phyloP scores from a whole-genome alignment of 768 basidiomycete species.

The Filobasidium wieringae region DNA sequence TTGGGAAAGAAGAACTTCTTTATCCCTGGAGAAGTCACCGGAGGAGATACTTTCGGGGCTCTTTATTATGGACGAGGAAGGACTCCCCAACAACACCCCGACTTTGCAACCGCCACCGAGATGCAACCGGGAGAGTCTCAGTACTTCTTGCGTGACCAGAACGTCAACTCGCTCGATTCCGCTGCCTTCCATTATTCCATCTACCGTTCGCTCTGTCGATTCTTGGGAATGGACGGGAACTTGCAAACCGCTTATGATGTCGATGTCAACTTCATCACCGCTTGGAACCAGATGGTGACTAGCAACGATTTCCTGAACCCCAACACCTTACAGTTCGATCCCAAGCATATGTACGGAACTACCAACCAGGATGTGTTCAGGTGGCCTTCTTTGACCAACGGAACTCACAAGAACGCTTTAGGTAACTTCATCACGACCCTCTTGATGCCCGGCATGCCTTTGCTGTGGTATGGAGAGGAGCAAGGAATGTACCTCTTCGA shows the following conservation, averaged over 20 bases:
- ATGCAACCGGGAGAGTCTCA: slow-evolving; percentile 54
- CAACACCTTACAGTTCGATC: slow-evolving; percentile 55
- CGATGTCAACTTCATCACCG: slow-evolving; percentile 66
- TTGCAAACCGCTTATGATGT: slow-evolving; percentile 79
- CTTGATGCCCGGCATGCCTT: slow-evolving; percentile 74
- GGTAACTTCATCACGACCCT: slow-evolving; percentile 67
- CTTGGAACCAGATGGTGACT: slow-evolving; percentile 76
- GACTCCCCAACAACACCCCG: slow-evolving; percentile 58
- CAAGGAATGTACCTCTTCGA: slow-evolving; percentile 75
- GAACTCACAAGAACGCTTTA: slow-evolving; percentile 61
- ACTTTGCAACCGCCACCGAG: slow-evolving; percentile 57
- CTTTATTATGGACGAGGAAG: slow-evolving; percentile 84
- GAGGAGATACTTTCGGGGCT: slow-evolving; percentile 79
- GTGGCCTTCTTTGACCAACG: slow-evolving; percentile 80
- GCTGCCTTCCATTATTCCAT: slow-evolving; percentile 90
- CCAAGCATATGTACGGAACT: slow-evolving; percentile 79
- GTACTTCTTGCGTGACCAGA: slow-evolving; percentile 65
- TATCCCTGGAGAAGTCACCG: slow-evolving; percentile 87
- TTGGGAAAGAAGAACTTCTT: slow-evolving; percentile 77
- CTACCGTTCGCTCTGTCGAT: slow-evolving; percentile 72
- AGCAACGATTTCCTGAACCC: slow-evolving; percentile 76
- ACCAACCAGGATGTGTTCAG: slow-evolving; percentile 91
- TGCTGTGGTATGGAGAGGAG: slow-evolving; percentile 86
- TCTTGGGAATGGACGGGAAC: slow-evolving; percentile 94
- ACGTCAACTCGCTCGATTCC: slow-evolving; percentile 55